These are phyloP conservation scores for Elongisporangium undulatum DNA, from an alignment of 352 stramenopile species.

Conservation along the genomic window DNA sequence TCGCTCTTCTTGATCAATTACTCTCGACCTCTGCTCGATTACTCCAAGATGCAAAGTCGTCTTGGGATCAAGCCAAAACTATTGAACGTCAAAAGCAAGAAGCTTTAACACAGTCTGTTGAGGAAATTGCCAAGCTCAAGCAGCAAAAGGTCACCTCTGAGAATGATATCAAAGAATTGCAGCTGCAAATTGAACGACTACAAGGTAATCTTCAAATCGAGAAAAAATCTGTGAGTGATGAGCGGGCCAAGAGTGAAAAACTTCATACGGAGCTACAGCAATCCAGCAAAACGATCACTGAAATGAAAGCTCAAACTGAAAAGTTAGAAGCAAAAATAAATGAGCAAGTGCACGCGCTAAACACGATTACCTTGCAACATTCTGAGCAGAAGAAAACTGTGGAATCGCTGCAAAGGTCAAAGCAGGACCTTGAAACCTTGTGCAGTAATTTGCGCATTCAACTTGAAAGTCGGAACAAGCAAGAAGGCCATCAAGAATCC, in stretches of 20 bases:
- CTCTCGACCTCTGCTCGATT: constrained; percentile 44
- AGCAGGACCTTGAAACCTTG: constrained; percentile 65
- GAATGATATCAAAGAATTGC: constrained; percentile 3
- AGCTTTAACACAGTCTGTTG: constrained; percentile 63
- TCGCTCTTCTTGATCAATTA: constrained; percentile 44
- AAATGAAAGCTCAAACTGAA: constrained; percentile 27
- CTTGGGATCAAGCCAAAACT: constrained; percentile 73
- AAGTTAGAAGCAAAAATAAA: constrained; percentile 39
- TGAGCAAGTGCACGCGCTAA: constrained; percentile 50
- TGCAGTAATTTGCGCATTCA: constrained; percentile 47
- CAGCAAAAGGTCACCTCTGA: background rate
- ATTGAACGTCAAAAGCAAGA: constrained; percentile 76
- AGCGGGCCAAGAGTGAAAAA: constrained; percentile 13
- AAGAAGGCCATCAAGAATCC: constrained; percentile 67
- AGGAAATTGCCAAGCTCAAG: constrained; percentile 58
- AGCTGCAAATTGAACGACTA: constrained; percentile 5
- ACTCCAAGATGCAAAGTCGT: constrained; percentile 57
- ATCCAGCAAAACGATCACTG: background rate
- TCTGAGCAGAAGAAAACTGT: constrained; percentile 54
- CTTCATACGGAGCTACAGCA: background rate
- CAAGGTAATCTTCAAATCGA: constrained; percentile 9
- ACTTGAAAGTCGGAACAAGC: constrained; percentile 49
- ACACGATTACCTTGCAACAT: constrained; percentile 49
- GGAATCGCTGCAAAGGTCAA: constrained; percentile 53
- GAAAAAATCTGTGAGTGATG: constrained; percentile 17